phyloP scores from a whole-genome alignment of 1,284 basidiomycete genomes.

The Dichomitus squalens region DNA sequence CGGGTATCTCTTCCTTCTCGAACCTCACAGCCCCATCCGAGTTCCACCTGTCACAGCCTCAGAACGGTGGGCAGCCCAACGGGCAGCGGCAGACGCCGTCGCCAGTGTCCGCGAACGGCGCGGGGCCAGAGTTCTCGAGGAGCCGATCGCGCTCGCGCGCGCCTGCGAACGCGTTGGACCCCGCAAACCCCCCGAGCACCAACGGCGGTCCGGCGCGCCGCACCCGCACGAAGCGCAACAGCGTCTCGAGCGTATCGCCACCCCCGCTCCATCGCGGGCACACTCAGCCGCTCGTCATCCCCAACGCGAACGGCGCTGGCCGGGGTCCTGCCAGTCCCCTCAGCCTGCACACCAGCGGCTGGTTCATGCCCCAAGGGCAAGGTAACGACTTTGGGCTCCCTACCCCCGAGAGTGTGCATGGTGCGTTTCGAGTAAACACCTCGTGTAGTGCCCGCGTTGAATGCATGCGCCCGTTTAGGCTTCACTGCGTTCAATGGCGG shows the following conservation, averaged over 20 bases:
- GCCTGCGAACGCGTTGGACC: constrained; percentile 45
- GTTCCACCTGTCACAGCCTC: constrained; percentile 23
- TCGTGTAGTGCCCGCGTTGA: constrained; percentile 5
- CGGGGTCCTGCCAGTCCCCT: constrained; percentile 33
- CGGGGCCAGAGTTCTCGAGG: constrained; percentile 28
- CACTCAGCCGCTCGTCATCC: constrained; percentile 61
- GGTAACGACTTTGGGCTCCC: constrained; percentile 40
- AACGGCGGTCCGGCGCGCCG: constrained; percentile 40
- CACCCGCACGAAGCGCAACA: constrained; percentile 44
- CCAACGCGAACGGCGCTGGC: constrained; percentile 34
- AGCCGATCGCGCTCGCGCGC: constrained; percentile 46
- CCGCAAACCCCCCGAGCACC: constrained; percentile 39
- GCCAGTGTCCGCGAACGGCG: constrained; percentile 23
- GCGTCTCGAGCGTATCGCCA: constrained; percentile 47
- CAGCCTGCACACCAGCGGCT: constrained; percentile 32
- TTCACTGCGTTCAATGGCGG: constrained; percentile 31
- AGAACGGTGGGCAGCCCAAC: constrained; percentile 18
- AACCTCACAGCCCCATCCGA: constrained; percentile 26
- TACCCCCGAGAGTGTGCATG: constrained; percentile 43
- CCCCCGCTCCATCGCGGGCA: constrained; percentile 40
- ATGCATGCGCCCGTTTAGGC: constrained; percentile 13
- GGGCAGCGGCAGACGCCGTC: constrained; percentile 28
- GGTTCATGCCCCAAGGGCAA: constrained; percentile 29
- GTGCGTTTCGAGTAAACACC: constrained; percentile 17
- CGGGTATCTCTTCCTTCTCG: constrained; percentile 25